Conservation (phyloP, 2,329 filamentous ascomycete genomes). For the Verticillium nonalfalfae region DNA sequence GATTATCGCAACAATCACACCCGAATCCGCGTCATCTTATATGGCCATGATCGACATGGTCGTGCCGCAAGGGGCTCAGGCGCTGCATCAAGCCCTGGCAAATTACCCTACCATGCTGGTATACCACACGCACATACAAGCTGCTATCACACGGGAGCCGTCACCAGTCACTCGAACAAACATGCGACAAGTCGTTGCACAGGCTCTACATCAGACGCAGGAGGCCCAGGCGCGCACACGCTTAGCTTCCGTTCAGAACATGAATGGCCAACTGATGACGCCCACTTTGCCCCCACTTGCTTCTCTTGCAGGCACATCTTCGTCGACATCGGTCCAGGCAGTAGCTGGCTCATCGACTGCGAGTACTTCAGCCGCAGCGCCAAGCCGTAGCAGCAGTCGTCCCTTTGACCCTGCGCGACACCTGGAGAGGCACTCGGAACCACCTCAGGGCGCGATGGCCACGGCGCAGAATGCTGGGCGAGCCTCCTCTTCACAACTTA, state of each 20-base stretch:
- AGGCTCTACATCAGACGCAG: constrained; percentile 37
- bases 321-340: not conserved
- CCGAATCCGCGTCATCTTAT: constrained; percentile 32
- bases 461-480: not conserved
- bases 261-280: constrained; percentile 5
- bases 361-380: not conserved
- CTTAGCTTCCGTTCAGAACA: constrained; percentile 16
- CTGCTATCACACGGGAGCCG: constrained; percentile 43
- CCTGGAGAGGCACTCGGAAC: not conserved
- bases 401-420: not conserved
- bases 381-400: not conserved
- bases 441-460: not conserved
- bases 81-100: constrained; percentile 37
- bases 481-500: not conserved
- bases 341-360: not conserved
- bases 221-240: constrained; percentile 30
- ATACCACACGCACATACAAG: constrained; percentile 41
- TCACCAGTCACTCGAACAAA: constrained; percentile 41
- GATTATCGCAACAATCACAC: constrained; percentile 22
- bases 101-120: constrained; percentile 42
- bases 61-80: constrained; percentile 41
- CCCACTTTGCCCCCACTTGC: constrained; percentile 3
- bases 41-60: constrained; percentile 46
- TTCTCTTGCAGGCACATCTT: not conserved
- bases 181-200: constrained; percentile 41